Conservation (phyloP, 441 rosid species). For the Populus hybrid region DNA sequence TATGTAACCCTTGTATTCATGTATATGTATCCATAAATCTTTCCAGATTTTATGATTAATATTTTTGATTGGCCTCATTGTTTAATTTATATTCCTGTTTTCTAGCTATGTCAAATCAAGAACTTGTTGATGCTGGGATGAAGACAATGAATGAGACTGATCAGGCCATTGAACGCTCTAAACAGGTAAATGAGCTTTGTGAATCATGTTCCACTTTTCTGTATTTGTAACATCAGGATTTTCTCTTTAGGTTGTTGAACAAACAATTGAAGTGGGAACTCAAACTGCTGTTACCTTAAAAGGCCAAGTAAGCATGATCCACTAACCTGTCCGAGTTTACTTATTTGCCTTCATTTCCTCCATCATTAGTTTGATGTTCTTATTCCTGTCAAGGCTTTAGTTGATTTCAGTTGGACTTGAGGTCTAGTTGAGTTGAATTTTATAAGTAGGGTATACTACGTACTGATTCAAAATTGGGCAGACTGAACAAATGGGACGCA, state of each 20-base stretch:
- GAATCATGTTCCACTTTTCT: conserved; percentile 10
- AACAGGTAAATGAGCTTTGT: conserved; percentile 48
- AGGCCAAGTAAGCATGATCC: conserved; percentile 73
- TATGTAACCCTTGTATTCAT: not conserved
- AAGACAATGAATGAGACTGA: conserved; percentile 96
- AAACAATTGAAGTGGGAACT: conserved; percentile 95
- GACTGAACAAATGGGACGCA: conserved; percentile 99
- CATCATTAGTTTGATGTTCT: not conserved
- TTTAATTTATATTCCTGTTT: conserved; percentile 12
- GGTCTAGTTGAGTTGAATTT: not conserved
- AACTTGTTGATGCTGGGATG: conserved; percentile 73
- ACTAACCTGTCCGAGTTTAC: not conserved
- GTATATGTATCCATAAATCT: not conserved
- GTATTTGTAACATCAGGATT: conserved; percentile 22
- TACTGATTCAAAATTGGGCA: conserved; percentile 31
- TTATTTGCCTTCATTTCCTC: not conserved
- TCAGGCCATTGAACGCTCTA: conserved; percentile 91
- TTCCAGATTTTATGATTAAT: not conserved
- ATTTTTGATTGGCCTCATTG: not conserved
- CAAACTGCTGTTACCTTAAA: conserved; percentile 86
- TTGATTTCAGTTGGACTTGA: not conserved
- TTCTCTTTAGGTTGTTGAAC: conserved; percentile 70
- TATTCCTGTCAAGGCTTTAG: not conserved
- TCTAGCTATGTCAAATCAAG: conserved; percentile 91
- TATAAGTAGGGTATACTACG: not conserved